A percentile compares a stretch with the other conserved stretches of the same genome.
Evolutionary conservation across 176 grass and related monocot species (phyloP).

Genomic region (Oryza australiensis): DNA sequence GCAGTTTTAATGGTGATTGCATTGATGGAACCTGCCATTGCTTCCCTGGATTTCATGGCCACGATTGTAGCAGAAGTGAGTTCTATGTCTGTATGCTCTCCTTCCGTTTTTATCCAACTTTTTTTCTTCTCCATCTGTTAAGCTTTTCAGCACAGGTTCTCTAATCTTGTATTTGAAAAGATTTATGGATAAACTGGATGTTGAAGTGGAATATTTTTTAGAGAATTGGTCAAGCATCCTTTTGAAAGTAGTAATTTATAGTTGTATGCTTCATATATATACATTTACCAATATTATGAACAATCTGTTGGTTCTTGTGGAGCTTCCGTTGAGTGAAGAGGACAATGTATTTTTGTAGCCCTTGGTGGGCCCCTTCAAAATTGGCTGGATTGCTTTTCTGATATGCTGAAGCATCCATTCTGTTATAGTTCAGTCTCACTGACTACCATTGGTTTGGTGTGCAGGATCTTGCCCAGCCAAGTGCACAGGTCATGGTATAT

Average conservation of each 20-base stretch:
- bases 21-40: constrained; percentile 88
- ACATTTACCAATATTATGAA: not conserved
- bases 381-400: not conserved
- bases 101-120: not conserved
- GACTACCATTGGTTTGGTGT: constrained; percentile 31
- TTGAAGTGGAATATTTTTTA: not conserved
- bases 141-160: constrained; percentile 2
- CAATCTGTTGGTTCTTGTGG: constrained; percentile 20
- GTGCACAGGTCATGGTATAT: constrained; percentile 70
- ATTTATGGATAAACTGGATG: constrained; percentile 2
- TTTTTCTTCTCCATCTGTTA: not conserved
- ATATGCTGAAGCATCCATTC: constrained; percentile 8
- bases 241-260: not conserved
- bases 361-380: not conserved
- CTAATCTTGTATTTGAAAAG: constrained; percentile 3
- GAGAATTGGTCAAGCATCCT: not conserved
- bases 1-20: constrained; percentile 90
- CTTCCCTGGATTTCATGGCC: constrained; percentile 91
- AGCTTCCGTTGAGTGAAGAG: not conserved
- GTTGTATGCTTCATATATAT: not conserved
- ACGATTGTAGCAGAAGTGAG: constrained; percentile 84
- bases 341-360: not conserved
- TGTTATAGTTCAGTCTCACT: constrained; percentile 17
- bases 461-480: constrained; percentile 85
- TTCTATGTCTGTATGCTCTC: constrained; percentile 12